Base-by-base conservation (phyloP, 2,329 filamentous ascomycete genomes). In the Fusarium sp. region DNA sequence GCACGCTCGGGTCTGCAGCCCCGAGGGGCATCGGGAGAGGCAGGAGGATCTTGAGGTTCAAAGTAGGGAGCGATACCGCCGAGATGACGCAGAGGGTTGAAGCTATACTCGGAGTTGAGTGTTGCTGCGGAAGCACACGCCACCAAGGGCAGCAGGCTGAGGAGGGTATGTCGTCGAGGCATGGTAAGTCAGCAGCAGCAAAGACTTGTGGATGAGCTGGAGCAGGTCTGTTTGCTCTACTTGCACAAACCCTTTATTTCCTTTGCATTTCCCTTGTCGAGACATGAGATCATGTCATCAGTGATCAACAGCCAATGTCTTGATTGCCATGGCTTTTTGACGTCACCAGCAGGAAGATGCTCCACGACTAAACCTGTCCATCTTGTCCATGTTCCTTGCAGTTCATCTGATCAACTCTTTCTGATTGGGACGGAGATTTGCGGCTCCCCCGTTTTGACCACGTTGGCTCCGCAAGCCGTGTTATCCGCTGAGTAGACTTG, bases 1-100 rank as follows among this genome's bases (percentile, higher is more conserved):
- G 83, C 83, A 25, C 79, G 78, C 1, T 76, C 79, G 2, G 81
- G 74, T 0, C 77, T 78, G 70, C 84, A 86, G 9, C 82, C 79
- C 52, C 79, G 78, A 0, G 83, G 83, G 5, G 79, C 70, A 14
- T 69, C 66, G 3, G 66, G 66, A 2, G 66, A 68, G 6, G 66
- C 39, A 0, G 66, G 77, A 21, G 82, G 80, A 50, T 82, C 78
- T 56, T 82, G 77, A 0, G 83, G 78, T 63, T 85, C 82, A 49
- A 84, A 86, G 65, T 86, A 86, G 0, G 84, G 83, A 1, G 82
- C 76, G 6, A 84, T 82, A n/a, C 83, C 83, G 1, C 79, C 79
- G 9, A 85, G 75, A 49, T 86, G 83, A 23, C 84, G 73, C 3
- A 86, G 74, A 0, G 83, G 80, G 48, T 84, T 80, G 70, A 86